Conservation (phyloP, 306 rosid genomes). For the Castanea sativa region DNA sequence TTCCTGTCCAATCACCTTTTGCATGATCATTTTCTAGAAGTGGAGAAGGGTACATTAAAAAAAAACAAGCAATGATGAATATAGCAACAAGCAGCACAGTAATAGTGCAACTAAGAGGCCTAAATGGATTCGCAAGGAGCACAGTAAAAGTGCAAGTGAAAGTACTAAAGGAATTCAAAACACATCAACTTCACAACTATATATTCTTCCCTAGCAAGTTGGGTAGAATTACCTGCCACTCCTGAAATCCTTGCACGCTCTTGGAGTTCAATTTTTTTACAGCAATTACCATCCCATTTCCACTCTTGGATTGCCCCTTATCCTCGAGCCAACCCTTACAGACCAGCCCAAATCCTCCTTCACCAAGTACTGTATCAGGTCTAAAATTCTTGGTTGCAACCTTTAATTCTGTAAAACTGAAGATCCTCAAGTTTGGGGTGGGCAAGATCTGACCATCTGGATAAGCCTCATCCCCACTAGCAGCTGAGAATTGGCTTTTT, state of each 20-base stretch:
- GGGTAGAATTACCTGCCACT: slow-evolving; percentile 75
- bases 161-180: neutral
- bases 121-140: neutral
- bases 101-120: neutral
- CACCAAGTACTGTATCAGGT: slow-evolving; percentile 77
- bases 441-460: slow-evolving; percentile 74
- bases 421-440: slow-evolving; percentile 61
- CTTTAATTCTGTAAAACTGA: slow-evolving; percentile 67
- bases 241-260: slow-evolving; percentile 84
- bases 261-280: slow-evolving; percentile 88
- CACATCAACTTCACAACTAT: neutral
- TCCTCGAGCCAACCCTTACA: slow-evolving; percentile 94
- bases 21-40: too few relatives aligned
- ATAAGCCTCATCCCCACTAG: slow-evolving; percentile 44
- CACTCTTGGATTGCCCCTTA: slow-evolving; percentile 44
- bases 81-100: neutral
- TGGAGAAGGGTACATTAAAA: neutral
- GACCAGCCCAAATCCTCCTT: slow-evolving; percentile 94
- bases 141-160: neutral
- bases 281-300: slow-evolving; percentile 60
- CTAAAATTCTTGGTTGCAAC: slow-evolving; percentile 78
- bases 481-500: slow-evolving; percentile 60
- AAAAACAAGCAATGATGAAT: neutral
- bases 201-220: neutral
- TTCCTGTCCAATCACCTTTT: too few relatives aligned